Evolutionary conservation across 768 basidiomycete genomes (phyloP).

Genomic region (Galerina marginata): DNA sequence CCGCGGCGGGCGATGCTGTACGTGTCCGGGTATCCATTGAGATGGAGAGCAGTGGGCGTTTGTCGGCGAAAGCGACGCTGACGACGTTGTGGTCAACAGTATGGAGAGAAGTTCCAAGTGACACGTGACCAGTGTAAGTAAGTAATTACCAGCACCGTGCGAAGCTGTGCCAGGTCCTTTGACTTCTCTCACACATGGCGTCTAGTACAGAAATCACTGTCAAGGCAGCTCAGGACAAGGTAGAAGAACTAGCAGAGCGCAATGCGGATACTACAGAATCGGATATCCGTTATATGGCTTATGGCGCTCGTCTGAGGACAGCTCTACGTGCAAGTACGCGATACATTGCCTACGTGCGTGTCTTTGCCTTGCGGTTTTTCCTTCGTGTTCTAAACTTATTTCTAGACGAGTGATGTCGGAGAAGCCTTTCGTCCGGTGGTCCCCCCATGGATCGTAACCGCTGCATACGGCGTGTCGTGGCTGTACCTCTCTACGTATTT

Average conservation of each 20-base stretch:
- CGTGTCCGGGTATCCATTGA: constrained; percentile 50
- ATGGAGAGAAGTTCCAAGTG: constrained; percentile 26
- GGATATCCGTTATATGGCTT: constrained; percentile 74
- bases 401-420: constrained; percentile 79
- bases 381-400: constrained; percentile 22
- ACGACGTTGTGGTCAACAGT: constrained; percentile 33
- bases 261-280: constrained; percentile 72
- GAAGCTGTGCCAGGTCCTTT: constrained; percentile 8
- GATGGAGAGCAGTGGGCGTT: constrained; percentile 21
- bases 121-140: constrained; percentile 28
- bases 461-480: constrained; percentile 85
- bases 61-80: constrained; percentile 31
- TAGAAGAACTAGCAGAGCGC: constrained; percentile 64
- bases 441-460: constrained; percentile 70
- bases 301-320: constrained; percentile 78
- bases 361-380: neutral
- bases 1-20: constrained; percentile 41
- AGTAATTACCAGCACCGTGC: constrained; percentile 17
- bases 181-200: constrained; percentile 29
- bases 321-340: constrained; percentile 71
- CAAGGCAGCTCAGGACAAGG: constrained; percentile 50
- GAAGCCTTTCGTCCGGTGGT: constrained; percentile 86
- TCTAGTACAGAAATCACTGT: constrained; percentile 38
- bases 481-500: constrained; percentile 68
- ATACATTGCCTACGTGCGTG: constrained; percentile 78